phyloP scores from a whole-genome alignment of 1,284 basidiomycete genomes.

The Ustilago tritici region DNA sequence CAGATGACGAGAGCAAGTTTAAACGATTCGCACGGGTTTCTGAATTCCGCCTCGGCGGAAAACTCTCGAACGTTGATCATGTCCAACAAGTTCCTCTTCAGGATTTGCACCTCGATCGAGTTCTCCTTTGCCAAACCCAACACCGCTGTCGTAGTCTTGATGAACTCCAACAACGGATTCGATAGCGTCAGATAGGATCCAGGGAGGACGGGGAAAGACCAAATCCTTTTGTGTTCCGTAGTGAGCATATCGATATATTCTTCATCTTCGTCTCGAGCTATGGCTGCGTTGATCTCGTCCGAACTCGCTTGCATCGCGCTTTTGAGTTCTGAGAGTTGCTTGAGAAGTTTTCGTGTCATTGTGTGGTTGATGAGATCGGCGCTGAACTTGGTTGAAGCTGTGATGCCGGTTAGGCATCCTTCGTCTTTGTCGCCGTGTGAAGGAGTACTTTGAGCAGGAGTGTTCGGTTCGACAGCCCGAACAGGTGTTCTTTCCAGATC shows the following conservation, averaged over 20 bases:
- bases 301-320: constrained; percentile 27
- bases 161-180: constrained; percentile 85
- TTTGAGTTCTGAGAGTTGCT: constrained; percentile 76
- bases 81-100: constrained; percentile 90
- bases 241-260: constrained; percentile 70
- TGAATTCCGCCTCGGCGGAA: constrained; percentile 71
- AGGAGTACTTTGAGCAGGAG: constrained; percentile 13
- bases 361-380: constrained; percentile 75
- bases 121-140: constrained; percentile 79
- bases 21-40: constrained; percentile 92
- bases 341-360: constrained; percentile 85
- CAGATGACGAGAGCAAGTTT: constrained; percentile 90
- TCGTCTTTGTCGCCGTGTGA: constrained; percentile 1
- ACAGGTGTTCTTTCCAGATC: constrained; percentile 77
- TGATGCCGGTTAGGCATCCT: constrained; percentile 74
- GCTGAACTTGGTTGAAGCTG: constrained; percentile 70
- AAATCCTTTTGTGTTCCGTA: constrained; percentile 71
- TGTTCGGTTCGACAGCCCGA: constrained; percentile 76
- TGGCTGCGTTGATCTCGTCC: constrained; percentile 71
- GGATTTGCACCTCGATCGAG: constrained; percentile 84
- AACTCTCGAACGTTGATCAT: constrained; percentile 90
- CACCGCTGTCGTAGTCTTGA: constrained; percentile 88
- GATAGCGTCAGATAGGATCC: constrained; percentile 82
- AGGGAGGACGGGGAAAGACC: constrained; percentile 83
- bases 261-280: constrained; percentile 74